Evolutionary conservation across 192 early-diverging fungal species (phyloP).

Genomic region (Entomortierella lignicola): DNA sequence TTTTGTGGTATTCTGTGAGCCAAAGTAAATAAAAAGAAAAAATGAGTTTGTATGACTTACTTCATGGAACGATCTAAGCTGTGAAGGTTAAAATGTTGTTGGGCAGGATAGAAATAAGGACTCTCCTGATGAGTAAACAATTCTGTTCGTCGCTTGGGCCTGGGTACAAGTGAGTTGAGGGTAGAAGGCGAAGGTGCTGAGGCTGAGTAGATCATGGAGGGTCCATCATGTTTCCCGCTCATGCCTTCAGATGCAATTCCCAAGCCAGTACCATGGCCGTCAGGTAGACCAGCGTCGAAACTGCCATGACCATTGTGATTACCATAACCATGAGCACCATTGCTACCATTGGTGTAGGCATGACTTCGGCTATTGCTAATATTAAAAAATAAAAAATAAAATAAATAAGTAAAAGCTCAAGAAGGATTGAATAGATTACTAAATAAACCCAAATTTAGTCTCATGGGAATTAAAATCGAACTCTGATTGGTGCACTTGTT

Average conservation of each 20-base stretch:
- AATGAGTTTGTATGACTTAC: constrained; percentile 33
- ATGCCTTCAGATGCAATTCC: constrained; percentile 24
- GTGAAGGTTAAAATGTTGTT: constrained; percentile 70
- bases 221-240: constrained; percentile 8
- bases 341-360: constrained; percentile 16
- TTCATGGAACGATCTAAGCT: constrained; percentile 68
- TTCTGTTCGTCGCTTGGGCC: constrained; percentile 41
- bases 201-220: constrained; percentile 34
- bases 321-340: constrained; percentile 13
- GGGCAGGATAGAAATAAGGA: constrained; percentile 76
- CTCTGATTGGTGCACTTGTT: constrained; percentile 11
- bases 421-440: background rate
- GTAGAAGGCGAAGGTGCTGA: constrained; percentile 36
- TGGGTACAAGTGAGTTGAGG: background rate
- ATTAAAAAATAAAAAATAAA: too few species aligned
- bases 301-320: constrained; percentile 12
- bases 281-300: constrained; percentile 17
- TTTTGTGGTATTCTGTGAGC: too few species aligned
- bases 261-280: constrained; percentile 16
- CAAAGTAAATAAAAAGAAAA: too few species aligned
- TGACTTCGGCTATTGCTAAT: constrained; percentile 26
- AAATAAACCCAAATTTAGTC: background rate
- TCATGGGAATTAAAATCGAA: constrained; percentile 14
- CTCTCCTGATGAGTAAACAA: constrained; percentile 64
- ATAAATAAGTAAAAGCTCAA: too few species aligned